Evolutionary conservation across 1,284 basidiomycete species (phyloP).

Genomic region (Flammula alnicola): DNA sequence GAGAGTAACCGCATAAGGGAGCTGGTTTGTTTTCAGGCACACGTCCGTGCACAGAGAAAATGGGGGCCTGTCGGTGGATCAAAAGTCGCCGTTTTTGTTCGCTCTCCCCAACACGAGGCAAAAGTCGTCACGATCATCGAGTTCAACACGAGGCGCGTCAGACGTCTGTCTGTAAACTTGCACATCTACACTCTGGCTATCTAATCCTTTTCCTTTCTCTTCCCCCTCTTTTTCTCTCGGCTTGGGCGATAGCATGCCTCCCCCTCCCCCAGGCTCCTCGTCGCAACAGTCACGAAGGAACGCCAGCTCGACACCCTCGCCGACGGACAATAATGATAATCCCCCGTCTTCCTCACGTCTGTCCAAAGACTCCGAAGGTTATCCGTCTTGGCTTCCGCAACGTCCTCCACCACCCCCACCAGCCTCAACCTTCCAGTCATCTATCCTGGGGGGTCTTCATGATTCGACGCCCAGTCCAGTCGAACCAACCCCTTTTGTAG

Average conservation of each 20-base stretch:
- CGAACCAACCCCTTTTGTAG: conserved; percentile 40
- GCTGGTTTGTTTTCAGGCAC: conserved; percentile 22
- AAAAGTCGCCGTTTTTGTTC: conserved; percentile 14
- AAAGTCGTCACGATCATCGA: conserved; percentile 18
- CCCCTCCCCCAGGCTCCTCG: conserved; percentile 18
- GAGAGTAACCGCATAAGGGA: conserved; percentile 13
- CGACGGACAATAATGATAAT: conserved; percentile 17
- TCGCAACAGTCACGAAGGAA: conserved; percentile 11
- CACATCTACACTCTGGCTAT: conserved; percentile 12
- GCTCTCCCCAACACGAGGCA: conserved; percentile 23
- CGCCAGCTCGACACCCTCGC: conserved; percentile 13
- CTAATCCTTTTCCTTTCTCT: conserved; percentile 18
- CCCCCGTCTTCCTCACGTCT: conserved; percentile 19
- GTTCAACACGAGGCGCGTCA: conserved; percentile 24
- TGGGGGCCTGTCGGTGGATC: conserved; percentile 7
- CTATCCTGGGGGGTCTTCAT: conserved; percentile 40
- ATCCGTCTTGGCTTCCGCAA: conserved; percentile 80
- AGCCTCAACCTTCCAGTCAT: conserved; percentile 68
- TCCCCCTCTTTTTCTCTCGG: conserved; percentile 4
- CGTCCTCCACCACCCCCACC: conserved; percentile 78
- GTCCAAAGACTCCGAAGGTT: conserved; percentile 59
- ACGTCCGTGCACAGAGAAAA: conserved; percentile 14
- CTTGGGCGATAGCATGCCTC: conserved; percentile 14
- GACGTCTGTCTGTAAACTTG: conserved; percentile 13
- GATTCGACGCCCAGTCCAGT: conserved; percentile 41